These are phyloP conservation scores for Fomitopsis betulina DNA, from an alignment of 1,284 basidiomycete genomes.

Conservation along the genomic window DNA sequence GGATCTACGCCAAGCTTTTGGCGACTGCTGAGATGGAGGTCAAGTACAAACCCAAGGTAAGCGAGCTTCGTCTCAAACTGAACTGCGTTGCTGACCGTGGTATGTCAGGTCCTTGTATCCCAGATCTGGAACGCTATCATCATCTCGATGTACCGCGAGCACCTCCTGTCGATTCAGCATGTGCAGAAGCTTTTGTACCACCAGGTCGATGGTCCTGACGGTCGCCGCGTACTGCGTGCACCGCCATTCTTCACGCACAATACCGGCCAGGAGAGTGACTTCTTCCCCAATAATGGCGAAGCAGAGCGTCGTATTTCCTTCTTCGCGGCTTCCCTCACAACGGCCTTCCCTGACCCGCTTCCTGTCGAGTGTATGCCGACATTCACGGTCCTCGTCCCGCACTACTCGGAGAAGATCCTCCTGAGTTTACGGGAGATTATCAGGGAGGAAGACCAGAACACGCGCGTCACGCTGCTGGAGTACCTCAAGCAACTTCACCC, in stretches of 20 bases:
- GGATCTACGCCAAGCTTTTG: constrained; percentile 92
- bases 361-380: constrained; percentile 97
- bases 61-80: constrained; percentile 6
- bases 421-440: constrained; percentile 95
- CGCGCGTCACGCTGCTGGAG: constrained; percentile 91
- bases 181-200: constrained; percentile 94
- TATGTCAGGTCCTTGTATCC: constrained; percentile 79
- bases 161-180: constrained; percentile 91
- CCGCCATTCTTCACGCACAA: constrained; percentile 96
- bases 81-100: not conserved
- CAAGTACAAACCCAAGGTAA: constrained; percentile 93
- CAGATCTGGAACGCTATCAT: constrained; percentile 98
- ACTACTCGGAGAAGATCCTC: constrained; percentile 96
- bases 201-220: constrained; percentile 84
- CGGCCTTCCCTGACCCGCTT: constrained; percentile 87
- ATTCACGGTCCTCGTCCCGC: constrained; percentile 93
- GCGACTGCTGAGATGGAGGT: constrained; percentile 95
- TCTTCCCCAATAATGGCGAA: constrained; percentile 92
- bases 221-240: constrained; percentile 85
- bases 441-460: constrained; percentile 93
- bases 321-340: constrained; percentile 94
- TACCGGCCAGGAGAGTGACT: constrained; percentile 73
- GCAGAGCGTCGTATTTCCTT: constrained; percentile 96
- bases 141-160: constrained; percentile 98
- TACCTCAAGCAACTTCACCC: constrained; percentile 99